Base-by-base conservation (phyloP, 768 basidiomycete species). In the Calocybe cyanea region DNA sequence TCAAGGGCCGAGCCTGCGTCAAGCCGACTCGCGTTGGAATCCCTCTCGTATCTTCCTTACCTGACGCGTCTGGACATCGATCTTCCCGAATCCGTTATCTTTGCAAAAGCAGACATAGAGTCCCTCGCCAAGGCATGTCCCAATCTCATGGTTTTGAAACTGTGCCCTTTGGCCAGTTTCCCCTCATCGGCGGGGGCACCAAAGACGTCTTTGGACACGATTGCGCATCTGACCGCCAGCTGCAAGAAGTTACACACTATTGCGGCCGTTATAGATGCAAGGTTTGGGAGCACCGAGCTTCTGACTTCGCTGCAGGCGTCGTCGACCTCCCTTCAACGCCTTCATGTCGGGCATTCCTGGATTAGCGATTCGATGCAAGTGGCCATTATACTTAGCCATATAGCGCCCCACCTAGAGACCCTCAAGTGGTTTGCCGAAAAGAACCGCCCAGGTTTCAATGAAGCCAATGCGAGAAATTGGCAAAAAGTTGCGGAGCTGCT, bases 401-500 rank as follows among this genome's bases (percentile, higher is more conserved):
- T 90, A 42, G 78, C 82, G n/a, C 86, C 87, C 31, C 68, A 71
- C 57, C 69, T 87, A 36, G 85, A 88, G 58, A 70, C 65, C 20
- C 62, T 90, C 41, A 85, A 81, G 62, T 88, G 78, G 78, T 88
- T 87, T 71, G 79, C 83, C 55, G 85, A 87, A 57, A 84, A 82
- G 64, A 87, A 79, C 55, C 73, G 86, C n/a, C 72, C 77, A 0
- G 83, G 84, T 4, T 83, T 73, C 54, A 69, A 81, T 39, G 87
- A 90, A 59, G 68, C 72, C 24, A 80, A 87, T 54, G 78, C 81
- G 9, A 73, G 72, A 45, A 74, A 68, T 15, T 90, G 87, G 87
- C 83, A 87, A 62, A 75, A 68, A 38, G 81, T 80, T 21, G 71
- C 71, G 1, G 85, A 87, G 40, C 77, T 75, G 52, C 72, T 90